Percentiles rank a stretch among this genome's conserved stretches.
These are phyloP conservation scores for Botrytis porri DNA, from an alignment of 2,329 filamentous ascomycete genomes.

Conservation along the genomic window DNA sequence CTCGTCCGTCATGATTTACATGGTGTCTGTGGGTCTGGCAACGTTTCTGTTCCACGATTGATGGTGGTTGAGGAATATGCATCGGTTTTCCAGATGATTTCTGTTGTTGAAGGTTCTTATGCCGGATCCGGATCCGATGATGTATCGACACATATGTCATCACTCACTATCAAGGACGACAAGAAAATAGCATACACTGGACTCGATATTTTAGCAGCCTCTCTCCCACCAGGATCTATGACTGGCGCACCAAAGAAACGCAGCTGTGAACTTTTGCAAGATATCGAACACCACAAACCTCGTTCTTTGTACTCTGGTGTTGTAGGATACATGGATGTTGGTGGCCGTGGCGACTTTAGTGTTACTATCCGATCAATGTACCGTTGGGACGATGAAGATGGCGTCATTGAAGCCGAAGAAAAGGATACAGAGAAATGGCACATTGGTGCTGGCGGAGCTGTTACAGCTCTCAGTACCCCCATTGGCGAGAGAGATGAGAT, in stretches of 20 bases:
- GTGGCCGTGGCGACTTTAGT: constrained; percentile 83
- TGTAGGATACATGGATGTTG: constrained; percentile 83
- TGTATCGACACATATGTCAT: constrained; percentile 13
- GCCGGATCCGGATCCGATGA: constrained; percentile 33
- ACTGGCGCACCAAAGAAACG: constrained; percentile 94
- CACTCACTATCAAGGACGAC: constrained; percentile 14
- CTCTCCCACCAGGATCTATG: constrained; percentile 89
- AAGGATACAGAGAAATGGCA: constrained; percentile 63
- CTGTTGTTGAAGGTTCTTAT: constrained; percentile 72
- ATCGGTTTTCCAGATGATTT: constrained; percentile 88
- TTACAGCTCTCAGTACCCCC: constrained; percentile 79
- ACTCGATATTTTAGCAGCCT: constrained; percentile 71
- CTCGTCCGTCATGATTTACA: constrained; percentile 92
- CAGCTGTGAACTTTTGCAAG: constrained; percentile 76
- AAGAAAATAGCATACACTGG: constrained; percentile 50
- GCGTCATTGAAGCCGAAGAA: constrained; percentile 31
- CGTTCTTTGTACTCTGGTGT: constrained; percentile 83
- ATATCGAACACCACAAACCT: constrained; percentile 59
- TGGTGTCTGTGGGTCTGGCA: constrained; percentile 72
- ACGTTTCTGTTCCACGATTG: constrained; percentile 71
- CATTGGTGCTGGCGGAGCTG: constrained; percentile 84
- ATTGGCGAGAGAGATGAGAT: constrained; percentile 89
- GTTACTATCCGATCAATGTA: constrained; percentile 86
- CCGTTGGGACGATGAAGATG: constrained; percentile 60
- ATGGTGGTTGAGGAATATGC: constrained; percentile 89